Base-by-base conservation (phyloP, 176 grass and related monocot genomes). In the Zoysia pacifica region DNA sequence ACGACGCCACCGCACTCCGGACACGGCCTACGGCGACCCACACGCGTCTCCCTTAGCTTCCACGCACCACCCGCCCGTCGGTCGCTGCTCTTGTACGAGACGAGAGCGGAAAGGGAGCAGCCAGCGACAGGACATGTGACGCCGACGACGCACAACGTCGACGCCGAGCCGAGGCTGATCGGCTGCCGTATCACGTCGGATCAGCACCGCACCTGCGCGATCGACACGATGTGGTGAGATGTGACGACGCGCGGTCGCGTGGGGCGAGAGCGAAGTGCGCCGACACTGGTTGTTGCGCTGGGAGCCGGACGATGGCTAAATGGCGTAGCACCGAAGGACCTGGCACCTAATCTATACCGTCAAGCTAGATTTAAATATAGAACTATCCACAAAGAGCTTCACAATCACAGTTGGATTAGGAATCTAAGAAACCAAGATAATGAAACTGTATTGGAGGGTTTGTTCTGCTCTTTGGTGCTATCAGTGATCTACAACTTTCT, bases 261-360 rank as follows among this genome's bases (percentile, higher is more conserved):
- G 28, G 45, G 18, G 52, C 14, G 52, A 18, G 53, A 40, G 67
- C 80, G 12, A 48, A 20, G 65, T 37, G 13, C 28, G 42, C 11
- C 79, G 58, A 78, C 79, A 77, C 73, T 16, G 79, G 66, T 36
- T 9, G 79, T 49, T 82, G 85, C 48, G 40, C 28, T 28, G 28
- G 28, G 28, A 28, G 28, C 28, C 28, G 0, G 28, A 28, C 28
- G 28, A 28, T 28, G 28, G 28, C 28, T 28, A 28, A 28, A 28
- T 28, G 28, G 28, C 28, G 28, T 28, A 28, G 28, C 28, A 28
- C 28, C 28, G 28, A 28, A 28, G 28, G 28, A 28, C 28, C 28
- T 28, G 28, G 28, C 28, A 28, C 28, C 28, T 28, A 28, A 28
- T 28, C 28, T 28, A 28, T 28, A 28, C 28, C 28, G 28, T 28